Base-by-base conservation (phyloP, 371 early-diverging fungal species). In the Actinomucor elegans region DNA sequence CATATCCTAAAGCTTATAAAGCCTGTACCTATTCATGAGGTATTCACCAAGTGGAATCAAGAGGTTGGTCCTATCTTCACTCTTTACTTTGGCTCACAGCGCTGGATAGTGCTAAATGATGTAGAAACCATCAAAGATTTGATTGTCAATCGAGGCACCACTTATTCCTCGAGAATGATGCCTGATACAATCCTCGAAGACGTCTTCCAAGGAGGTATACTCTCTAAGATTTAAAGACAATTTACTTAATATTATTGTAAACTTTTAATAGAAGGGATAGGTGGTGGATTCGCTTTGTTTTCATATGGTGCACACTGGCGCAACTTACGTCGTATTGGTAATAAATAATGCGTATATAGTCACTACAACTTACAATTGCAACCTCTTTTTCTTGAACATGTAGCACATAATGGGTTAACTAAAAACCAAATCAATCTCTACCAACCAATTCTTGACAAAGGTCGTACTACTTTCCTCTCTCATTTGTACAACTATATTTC, bases 221-320 rank as follows among this genome's bases (percentile, higher is more conserved):
- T 26, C n/a, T n/a, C n/a, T n/a, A n/a, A n/a, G n/a, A n/a, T n/a
- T n/a, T n/a, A n/a, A n/a, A n/a, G n/a, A n/a, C n/a, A n/a, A n/a
- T n/a, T n/a, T n/a, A n/a, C n/a, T n/a, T n/a, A n/a, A n/a, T n/a
- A n/a, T n/a, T n/a, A n/a, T n/a, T n/a, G n/a, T n/a, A n/a, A n/a
- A n/a, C n/a, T n/a, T n/a, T n/a, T n/a, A n/a, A n/a, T n/a, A n/a
- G n/a, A n/a, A n/a, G n/a, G n/a, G n/a, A 62, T 64, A 27, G 79
- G 79, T 36, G 75, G 75, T 14, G 71, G 66, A 1, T 75, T 79
- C 59, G 75, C 79, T 0, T 75, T 75, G 36, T 69, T 62, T 56
- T 64, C 71, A 12, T 75, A 79, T 52, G 71, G 70, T 17, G 48
- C 53, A 17, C 50, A 57, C 18, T 79, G 79, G 79, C 56, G 75